phyloP scores from a whole-genome alignment of 345 rosid genomes.

The Jatropha curcas region DNA sequence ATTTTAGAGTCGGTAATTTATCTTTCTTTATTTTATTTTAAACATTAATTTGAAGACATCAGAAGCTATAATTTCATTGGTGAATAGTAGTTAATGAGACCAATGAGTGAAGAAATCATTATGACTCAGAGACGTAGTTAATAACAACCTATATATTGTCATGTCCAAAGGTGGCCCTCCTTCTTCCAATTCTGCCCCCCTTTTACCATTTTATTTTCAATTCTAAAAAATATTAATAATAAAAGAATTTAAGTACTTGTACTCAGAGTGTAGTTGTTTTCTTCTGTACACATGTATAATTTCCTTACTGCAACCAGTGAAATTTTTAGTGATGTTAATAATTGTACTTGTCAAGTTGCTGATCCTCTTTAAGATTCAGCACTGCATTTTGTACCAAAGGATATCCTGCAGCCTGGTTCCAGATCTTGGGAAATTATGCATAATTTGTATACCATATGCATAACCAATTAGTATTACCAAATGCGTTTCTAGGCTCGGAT shows the following conservation, averaged over 20 bases:
- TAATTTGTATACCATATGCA: too few species aligned
- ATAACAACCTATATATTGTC: conserved; percentile 15
- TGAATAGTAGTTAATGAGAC: background rate
- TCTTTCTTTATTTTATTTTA: too few species aligned
- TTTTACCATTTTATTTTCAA: background rate
- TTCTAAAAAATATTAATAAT: background rate
- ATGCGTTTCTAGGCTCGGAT: too few species aligned
- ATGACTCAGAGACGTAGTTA: conserved; percentile 8
- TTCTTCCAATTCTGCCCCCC: conserved; percentile 9
- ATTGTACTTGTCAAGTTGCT: conserved; percentile 9
- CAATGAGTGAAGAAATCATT: conserved; percentile 13
- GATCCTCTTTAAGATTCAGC: background rate
- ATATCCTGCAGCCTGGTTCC: too few species aligned
- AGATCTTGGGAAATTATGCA: too few species aligned
- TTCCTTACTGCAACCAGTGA: background rate
- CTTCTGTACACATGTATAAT: background rate
- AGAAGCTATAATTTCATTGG: background rate
- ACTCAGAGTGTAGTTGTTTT: background rate
- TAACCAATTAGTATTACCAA: too few species aligned
- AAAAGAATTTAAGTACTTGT: too few species aligned
- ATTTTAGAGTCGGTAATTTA: too few species aligned
- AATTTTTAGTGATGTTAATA: conserved; percentile 13
- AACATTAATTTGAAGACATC: too few species aligned
- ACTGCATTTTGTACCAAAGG: background rate
- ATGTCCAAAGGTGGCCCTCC: conserved; percentile 14